A percentile compares a stretch with the other conserved stretches of the same genome.
These are phyloP conservation scores for Gossypium trilobum DNA, from an alignment of 441 rosid species.

Conservation along the genomic window DNA sequence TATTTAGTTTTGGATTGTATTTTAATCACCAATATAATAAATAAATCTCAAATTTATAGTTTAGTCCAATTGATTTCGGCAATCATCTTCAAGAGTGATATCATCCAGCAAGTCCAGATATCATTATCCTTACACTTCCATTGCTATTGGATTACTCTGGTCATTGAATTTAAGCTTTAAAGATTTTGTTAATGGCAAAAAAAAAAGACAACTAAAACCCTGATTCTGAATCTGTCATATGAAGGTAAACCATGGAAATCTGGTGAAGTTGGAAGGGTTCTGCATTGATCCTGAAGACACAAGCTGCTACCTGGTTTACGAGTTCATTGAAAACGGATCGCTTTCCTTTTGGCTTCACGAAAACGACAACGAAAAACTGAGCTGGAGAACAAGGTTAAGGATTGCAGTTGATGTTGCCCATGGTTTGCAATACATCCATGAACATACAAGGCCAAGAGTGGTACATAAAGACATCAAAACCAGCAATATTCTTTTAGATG, in stretches of 20 bases:
- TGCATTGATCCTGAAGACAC: constrained; percentile 49
- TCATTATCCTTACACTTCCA: background rate
- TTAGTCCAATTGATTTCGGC: background rate
- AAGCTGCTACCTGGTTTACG: constrained; percentile 49
- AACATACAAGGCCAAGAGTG: constrained; percentile 51
- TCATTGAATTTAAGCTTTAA: background rate
- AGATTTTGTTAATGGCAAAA: background rate
- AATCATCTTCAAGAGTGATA: background rate
- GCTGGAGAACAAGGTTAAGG: constrained; percentile 45
- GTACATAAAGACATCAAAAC: constrained; percentile 65
- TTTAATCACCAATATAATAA: background rate
- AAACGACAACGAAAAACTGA: constrained; percentile 24
- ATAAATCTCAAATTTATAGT: background rate
- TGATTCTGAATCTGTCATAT: constrained; percentile 1
- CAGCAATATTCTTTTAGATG: constrained; percentile 55
- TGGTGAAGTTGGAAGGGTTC: constrained; percentile 59
- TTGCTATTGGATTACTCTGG: background rate
- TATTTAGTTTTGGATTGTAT: background rate
- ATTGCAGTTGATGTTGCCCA: constrained; percentile 50
- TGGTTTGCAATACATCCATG: constrained; percentile 61
- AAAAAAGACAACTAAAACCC: background rate
- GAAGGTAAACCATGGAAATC: constrained; percentile 62
- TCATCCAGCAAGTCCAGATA: background rate
- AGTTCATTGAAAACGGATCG: constrained; percentile 46
- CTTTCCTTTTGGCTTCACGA: constrained; percentile 50